phyloP scores from a whole-genome alignment of 1,139 yeast species.

The Pichia sp. region DNA sequence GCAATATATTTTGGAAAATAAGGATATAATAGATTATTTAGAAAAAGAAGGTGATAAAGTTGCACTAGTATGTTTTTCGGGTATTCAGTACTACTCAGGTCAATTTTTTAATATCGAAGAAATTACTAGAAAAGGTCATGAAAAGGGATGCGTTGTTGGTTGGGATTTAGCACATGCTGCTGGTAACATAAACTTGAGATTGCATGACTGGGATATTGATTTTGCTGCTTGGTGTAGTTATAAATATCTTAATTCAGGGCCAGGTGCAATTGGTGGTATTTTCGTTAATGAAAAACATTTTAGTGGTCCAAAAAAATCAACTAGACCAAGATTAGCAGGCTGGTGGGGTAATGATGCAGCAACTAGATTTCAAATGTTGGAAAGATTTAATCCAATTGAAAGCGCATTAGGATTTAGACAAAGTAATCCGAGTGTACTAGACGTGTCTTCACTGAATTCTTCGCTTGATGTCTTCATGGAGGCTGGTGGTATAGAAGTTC shows the following conservation, averaged over 20 bases:
- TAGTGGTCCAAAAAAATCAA: slow-evolving; percentile 31
- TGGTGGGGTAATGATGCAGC: slow-evolving; percentile 91
- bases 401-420: slow-evolving; percentile 86
- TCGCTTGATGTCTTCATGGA: slow-evolving; percentile 55
- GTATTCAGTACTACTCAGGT: slow-evolving; percentile 89
- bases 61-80: slow-evolving; percentile 76
- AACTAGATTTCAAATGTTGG: slow-evolving; percentile 74
- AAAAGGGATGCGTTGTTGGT: slow-evolving; percentile 59
- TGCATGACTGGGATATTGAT: slow-evolving; percentile 88
- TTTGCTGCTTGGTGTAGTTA: slow-evolving; percentile 95
- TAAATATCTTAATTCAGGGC: slow-evolving; percentile 86
- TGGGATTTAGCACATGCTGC: slow-evolving; percentile 97
- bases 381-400: slow-evolving; percentile 66
- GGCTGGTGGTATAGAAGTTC: slow-evolving; percentile 56
- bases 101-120: slow-evolving; percentile 67
- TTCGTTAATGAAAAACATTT: slow-evolving; percentile 53
- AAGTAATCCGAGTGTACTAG: slow-evolving; percentile 87
- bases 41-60: slow-evolving; percentile 54
- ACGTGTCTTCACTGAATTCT: slow-evolving; percentile 63
- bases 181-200: slow-evolving; percentile 69
- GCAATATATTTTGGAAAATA: slow-evolving; percentile 52
- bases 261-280: slow-evolving; percentile 85
- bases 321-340: slow-evolving; percentile 72
- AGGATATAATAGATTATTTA: slow-evolving; percentile 53
- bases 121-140: slow-evolving; percentile 58